Percentiles rank a stretch among this genome's conserved stretches.
These are phyloP conservation scores for Lepidium aucheri DNA, from an alignment of 345 rosid genomes.

Conservation along the genomic window DNA sequence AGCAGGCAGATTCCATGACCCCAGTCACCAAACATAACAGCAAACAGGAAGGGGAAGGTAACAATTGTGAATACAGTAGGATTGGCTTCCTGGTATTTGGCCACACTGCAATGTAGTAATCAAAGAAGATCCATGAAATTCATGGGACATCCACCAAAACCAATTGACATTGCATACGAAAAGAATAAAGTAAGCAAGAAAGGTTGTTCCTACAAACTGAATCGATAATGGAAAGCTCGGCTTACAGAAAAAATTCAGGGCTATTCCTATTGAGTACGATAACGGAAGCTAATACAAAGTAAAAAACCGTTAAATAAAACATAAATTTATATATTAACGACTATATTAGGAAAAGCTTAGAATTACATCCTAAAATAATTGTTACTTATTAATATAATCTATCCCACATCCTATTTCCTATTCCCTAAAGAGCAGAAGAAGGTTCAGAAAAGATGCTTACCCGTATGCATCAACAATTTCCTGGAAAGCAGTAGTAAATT, in stretches of 20 bases:
- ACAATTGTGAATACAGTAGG: slow-evolving; percentile 88
- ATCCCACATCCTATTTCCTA: not conserved
- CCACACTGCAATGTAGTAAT: slow-evolving; percentile 57
- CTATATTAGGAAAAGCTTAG: not conserved
- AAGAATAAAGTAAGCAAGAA: not conserved
- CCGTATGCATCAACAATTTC: slow-evolving; percentile 97
- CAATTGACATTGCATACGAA: not conserved
- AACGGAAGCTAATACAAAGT: not conserved
- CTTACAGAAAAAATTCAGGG: not conserved
- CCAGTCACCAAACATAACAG: slow-evolving; percentile 99
- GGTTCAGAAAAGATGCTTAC: slow-evolving; percentile 42
- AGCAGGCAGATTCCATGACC: slow-evolving; percentile 97
- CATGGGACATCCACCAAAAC: not conserved
- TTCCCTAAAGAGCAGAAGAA: slow-evolving; percentile 2
- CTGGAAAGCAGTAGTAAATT: slow-evolving; percentile 84
- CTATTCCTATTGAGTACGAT: not conserved
- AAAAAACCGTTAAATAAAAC: not conserved
- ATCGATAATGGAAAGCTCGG: not conserved
- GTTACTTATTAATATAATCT: not conserved
- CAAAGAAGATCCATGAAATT: not conserved
- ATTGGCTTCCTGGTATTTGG: slow-evolving; percentile 89
- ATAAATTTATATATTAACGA: not conserved
- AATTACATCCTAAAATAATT: not conserved
- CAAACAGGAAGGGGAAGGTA: slow-evolving; percentile 96
- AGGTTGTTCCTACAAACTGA: slow-evolving; percentile 9